A percentile compares a stretch with the other conserved stretches of the same genome.
Conservation (phyloP, 139 green algal genomes). For the Ettlia oleoabundans region DNA sequence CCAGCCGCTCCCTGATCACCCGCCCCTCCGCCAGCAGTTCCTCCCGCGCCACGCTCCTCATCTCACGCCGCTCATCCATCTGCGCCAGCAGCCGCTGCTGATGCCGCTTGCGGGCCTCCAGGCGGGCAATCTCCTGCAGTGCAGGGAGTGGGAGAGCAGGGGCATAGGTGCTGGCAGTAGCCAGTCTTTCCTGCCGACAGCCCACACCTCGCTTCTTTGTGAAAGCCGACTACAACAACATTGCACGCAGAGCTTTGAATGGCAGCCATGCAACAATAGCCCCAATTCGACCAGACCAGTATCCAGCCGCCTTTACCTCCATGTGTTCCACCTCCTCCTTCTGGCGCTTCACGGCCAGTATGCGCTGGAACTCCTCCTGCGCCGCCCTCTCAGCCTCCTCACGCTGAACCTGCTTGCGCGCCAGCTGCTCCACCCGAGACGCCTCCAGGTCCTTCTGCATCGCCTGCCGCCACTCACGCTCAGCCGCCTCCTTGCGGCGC, state of each 20-base stretch:
- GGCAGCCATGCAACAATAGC: background rate
- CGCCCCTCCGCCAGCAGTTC: slow-evolving; percentile 20
- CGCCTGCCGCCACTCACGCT: background rate
- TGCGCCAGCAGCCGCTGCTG: slow-evolving; percentile 32
- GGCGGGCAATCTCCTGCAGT: slow-evolving; percentile 19
- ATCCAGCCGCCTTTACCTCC: slow-evolving; percentile 4
- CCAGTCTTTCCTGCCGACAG: too few relatives aligned
- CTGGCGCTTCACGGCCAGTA: slow-evolving; percentile 1
- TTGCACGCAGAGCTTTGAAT: background rate
- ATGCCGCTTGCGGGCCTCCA: slow-evolving; percentile 28
- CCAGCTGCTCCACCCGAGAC: slow-evolving; percentile 13
- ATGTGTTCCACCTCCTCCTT: slow-evolving; percentile 12
- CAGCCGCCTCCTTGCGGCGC: background rate
- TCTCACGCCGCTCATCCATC: slow-evolving; percentile 29
- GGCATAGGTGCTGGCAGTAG: too few relatives aligned
- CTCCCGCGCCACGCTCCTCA: background rate
- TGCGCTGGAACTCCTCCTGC: background rate
- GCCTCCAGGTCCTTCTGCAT: slow-evolving; percentile 29
- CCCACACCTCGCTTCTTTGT: too few relatives aligned
- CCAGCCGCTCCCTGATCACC: slow-evolving; percentile 14
- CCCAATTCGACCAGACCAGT: too few relatives aligned
- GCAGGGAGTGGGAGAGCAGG: too few relatives aligned
- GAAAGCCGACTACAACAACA: too few relatives aligned
- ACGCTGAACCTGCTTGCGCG: slow-evolving; percentile 6
- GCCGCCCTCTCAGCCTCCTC: slow-evolving; percentile 3